A percentile compares a stretch with the other conserved stretches of the same genome.
phyloP scores from a whole-genome alignment of 768 basidiomycete genomes.

The Hydnum rufescens region DNA sequence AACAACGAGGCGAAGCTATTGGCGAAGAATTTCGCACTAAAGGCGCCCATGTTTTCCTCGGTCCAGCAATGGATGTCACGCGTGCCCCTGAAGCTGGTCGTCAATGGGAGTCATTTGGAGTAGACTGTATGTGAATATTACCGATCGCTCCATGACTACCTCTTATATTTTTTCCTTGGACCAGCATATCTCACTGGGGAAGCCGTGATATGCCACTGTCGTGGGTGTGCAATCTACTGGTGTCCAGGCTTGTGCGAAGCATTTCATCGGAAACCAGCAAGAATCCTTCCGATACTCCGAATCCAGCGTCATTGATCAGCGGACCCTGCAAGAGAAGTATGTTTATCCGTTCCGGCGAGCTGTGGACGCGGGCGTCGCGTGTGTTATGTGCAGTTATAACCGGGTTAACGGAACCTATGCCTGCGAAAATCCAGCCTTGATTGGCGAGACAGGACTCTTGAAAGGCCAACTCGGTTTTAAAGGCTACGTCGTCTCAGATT shows the following conservation, averaged over 20 bases:
- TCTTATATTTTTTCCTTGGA: not conserved
- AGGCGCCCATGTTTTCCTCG: constrained; percentile 22
- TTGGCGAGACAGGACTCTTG: constrained; percentile 10
- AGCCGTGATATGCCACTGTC: constrained; percentile 53
- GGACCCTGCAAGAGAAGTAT: constrained; percentile 13
- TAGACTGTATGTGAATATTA: not conserved
- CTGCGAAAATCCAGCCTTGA: constrained; percentile 9
- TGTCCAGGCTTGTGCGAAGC: constrained; percentile 44
- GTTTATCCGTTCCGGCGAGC: constrained; percentile 25
- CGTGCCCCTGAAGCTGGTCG: constrained; percentile 29
- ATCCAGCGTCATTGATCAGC: not conserved
- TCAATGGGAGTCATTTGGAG: constrained; percentile 31
- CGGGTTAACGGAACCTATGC: constrained; percentile 12
- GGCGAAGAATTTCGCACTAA: constrained; percentile 10
- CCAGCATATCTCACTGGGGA: constrained; percentile 47
- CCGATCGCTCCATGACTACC: not conserved
- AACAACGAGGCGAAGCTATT: constrained; percentile 19
- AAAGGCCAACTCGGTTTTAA: constrained; percentile 15
- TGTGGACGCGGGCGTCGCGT: constrained; percentile 42
- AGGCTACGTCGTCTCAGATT: constrained; percentile 24
- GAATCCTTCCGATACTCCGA: not conserved
- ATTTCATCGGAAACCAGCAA: not conserved
- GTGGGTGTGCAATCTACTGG: constrained; percentile 59
- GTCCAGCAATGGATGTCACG: constrained; percentile 28
- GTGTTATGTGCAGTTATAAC: constrained; percentile 27